Evolutionary conservation across 2,329 filamentous ascomycete species (phyloP).

Genomic region (Torrubiella hemipterigena): DNA sequence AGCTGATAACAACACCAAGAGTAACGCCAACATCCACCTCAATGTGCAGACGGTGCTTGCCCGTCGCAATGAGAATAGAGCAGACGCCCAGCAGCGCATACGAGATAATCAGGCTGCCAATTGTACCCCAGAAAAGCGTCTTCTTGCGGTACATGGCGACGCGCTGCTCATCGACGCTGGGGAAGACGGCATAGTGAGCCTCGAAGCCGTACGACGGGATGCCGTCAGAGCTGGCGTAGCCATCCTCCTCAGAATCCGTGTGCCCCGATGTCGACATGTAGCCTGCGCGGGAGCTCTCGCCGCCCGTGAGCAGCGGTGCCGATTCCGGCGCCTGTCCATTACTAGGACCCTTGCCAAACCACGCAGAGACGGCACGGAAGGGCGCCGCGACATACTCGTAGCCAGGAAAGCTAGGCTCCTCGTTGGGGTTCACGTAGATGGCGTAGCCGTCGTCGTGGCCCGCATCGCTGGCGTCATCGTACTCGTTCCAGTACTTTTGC

Average conservation of each 20-base stretch:
- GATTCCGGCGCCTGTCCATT: slow-evolving; percentile 14
- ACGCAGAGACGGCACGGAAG: slow-evolving; percentile 37
- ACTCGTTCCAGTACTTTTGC: slow-evolving; percentile 70
- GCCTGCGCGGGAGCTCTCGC: slow-evolving; percentile 10
- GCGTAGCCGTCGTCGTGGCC: slow-evolving; percentile 53
- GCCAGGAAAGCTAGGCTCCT: slow-evolving; percentile 47
- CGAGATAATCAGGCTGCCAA: slow-evolving; percentile 44
- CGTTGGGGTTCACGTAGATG: slow-evolving; percentile 64
- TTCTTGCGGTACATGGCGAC: slow-evolving; percentile 38
- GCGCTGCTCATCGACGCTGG: slow-evolving; percentile 38
- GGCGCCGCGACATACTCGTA: slow-evolving; percentile 41
- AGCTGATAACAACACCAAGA: slow-evolving; percentile 53
- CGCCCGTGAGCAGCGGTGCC: slow-evolving; percentile 14
- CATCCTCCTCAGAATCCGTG: slow-evolving; percentile 31
- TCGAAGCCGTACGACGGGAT: slow-evolving; percentile 38
- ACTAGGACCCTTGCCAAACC: slow-evolving; percentile 26
- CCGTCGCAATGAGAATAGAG: slow-evolving; percentile 53
- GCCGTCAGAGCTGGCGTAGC: slow-evolving; percentile 41
- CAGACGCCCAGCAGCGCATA: slow-evolving; percentile 54
- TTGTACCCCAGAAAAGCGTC: slow-evolving; percentile 40
- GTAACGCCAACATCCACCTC: slow-evolving; percentile 65
- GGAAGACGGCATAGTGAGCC: slow-evolving; percentile 40
- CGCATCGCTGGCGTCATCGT: slow-evolving; percentile 66
- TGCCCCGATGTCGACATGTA: slow-evolving; percentile 17
- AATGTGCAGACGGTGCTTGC: slow-evolving; percentile 52